Conservation (phyloP, 2,329 filamentous ascomycete species). For the Pseudocercospora eumusae region DNA sequence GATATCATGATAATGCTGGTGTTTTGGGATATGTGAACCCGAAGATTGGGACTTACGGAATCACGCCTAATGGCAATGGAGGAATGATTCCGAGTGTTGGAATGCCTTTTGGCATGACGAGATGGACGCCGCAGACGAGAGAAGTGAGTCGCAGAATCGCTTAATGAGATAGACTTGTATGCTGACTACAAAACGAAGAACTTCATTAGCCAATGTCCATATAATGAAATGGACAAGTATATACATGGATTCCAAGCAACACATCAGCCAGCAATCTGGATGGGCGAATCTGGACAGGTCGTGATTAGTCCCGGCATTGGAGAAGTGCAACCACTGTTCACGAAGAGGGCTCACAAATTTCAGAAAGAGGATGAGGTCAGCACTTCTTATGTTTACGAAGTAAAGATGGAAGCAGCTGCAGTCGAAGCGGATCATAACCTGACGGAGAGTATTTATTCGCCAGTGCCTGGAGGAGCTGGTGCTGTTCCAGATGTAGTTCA, state of each 20-base stretch:
- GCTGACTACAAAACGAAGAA: conserved; percentile 36
- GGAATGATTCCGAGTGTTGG: conserved; percentile 42
- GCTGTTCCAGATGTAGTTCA: conserved; percentile 41
- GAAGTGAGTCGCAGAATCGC: conserved; percentile 23
- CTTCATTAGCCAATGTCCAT: conserved; percentile 54
- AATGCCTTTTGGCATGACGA: conserved; percentile 52
- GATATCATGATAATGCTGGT: conserved; percentile 33
- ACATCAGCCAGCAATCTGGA: conserved; percentile 57
- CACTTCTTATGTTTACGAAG: conserved; percentile 52
- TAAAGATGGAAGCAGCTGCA: conserved; percentile 44
- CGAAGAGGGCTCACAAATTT: conserved; percentile 47
- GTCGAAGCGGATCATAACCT: conserved; percentile 36
- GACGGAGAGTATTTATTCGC: conserved; percentile 40
- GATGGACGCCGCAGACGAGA: conserved; percentile 53
- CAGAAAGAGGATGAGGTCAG: conserved; percentile 48
- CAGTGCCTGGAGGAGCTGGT: conserved; percentile 47
- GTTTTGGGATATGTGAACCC: conserved; percentile 39
- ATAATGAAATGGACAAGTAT: conserved; percentile 47
- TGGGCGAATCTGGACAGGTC: conserved; percentile 53
- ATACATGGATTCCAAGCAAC: conserved; percentile 55
- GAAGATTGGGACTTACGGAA: conserved; percentile 38
- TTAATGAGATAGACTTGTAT: conserved; percentile 33
- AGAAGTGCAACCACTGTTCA: conserved; percentile 41
- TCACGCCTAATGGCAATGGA: conserved; percentile 40
- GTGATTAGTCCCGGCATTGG: conserved; percentile 47